These are phyloP conservation scores for Psilocybe azurescens DNA, from an alignment of 768 basidiomycete species.

Conservation along the genomic window DNA sequence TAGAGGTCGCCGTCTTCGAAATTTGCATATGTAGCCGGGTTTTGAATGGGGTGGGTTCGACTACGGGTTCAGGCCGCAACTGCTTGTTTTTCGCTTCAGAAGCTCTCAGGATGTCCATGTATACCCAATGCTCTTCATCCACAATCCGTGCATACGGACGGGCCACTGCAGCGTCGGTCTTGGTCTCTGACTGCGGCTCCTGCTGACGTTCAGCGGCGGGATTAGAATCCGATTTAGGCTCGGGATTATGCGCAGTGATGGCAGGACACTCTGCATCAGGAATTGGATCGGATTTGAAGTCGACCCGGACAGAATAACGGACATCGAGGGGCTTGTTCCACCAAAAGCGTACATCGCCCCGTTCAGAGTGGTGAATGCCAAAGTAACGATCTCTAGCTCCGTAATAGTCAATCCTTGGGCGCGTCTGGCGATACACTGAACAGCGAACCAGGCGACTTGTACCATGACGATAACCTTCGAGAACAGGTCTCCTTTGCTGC, in stretches of 20 bases:
- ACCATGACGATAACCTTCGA: slow-evolving; percentile 35
- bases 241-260: background rate
- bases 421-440: slow-evolving; percentile 28
- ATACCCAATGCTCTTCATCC: background rate
- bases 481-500: slow-evolving; percentile 27
- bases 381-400: slow-evolving; percentile 37
- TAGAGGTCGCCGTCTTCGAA: background rate
- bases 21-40: background rate
- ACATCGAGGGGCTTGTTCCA: slow-evolving; percentile 41
- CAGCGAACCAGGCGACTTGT: slow-evolving; percentile 37
- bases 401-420: slow-evolving; percentile 28
- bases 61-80: background rate
- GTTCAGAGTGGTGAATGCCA: slow-evolving; percentile 34
- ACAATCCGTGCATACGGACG: background rate
- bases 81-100: background rate
- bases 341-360: slow-evolving; percentile 34
- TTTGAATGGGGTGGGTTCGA: background rate
- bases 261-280: background rate
- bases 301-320: slow-evolving; percentile 18
- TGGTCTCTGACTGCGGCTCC: background rate
- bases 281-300: background rate
- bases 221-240: background rate
- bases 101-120: background rate
- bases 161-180: background rate
- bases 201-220: background rate